Base-by-base conservation (phyloP, 345 rosid genomes). In the Arabidopsis arenosa region DNA sequence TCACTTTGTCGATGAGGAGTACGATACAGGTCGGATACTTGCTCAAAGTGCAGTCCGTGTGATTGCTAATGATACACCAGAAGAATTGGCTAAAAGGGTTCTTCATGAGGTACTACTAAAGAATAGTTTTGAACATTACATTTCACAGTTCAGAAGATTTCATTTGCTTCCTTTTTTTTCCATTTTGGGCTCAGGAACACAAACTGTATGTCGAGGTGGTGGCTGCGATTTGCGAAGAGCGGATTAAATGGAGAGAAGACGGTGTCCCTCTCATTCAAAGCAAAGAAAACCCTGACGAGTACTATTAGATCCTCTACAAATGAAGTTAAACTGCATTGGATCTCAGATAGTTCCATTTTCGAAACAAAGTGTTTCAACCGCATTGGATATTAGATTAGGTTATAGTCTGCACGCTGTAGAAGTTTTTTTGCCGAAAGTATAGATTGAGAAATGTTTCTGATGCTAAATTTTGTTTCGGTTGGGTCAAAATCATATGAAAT, bases 1-100 rank as follows among this genome's bases (percentile, higher is more conserved):
- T 73, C 99, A 95, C 77, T 90, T 88, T 79, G 97, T 92, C n/a
- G 92, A 92, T 53, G 92, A 92, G 80, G 86, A 88, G 81, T 95
- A 89, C 35, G 99, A 95, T 72, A 84, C 90, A 6, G 97, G 97
- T 8, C 73, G 83, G 13, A 89, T 95, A 74, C 96, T 95, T 77
- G 96, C 97, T 75, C 99, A 95, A 74, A 82, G 85, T 55, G 84
- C 76, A 64, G 93, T 92, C 15, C 93, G 85, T 0, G 97, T 94
- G 53, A 77, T 76, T 52, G 82, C 88, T 40, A 68, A 80, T 55
- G 96, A 94, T 82, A 83, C 87, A 9, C 83, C 91, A 5, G 91
- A 90, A 76, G 89, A 86, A 48, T 83, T 94, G 39, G 93, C 97
- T 28, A 84, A 85, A 35, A 85, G 93, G 81, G 97, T 94, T 85